Base-by-base conservation (phyloP, 2,329 filamentous ascomycete genomes). In the Chrysosporium queenslandicum region DNA sequence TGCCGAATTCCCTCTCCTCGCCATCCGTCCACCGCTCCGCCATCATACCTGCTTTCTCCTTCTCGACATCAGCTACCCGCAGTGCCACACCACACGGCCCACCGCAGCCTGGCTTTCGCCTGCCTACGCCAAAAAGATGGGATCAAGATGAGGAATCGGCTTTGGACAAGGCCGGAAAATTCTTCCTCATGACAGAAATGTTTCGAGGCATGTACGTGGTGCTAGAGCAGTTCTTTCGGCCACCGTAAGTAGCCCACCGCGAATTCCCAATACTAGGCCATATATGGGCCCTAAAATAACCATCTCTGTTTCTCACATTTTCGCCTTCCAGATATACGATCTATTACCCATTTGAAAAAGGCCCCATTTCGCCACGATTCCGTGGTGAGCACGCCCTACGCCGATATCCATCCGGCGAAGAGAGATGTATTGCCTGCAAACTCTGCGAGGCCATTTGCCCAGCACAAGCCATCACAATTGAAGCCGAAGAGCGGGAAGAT, bases 401-500 rank as follows among this genome's bases (percentile, higher is more conserved):
- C 71, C 83, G 92, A 66, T 98, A 98, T 72, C 92, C 92, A 27
- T 94, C 91, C 2, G 92, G 92, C 61, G 92, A 98, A 75, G 92
- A 98, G 77, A 86, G 92, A 63, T 98, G 92, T 78, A 98, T 98
- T 73, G 92, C 92, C 62, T 98, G 92, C 86, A 98, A 98, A 79
- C 83, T 98, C 55, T 98, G 92, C 75, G 92, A 98, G 76, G 92
- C 92, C 63, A 86, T 97, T 67, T 98, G 92, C 80, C 92, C 92
- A 39, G 92, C 92, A 53, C 87, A 95, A 74, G 92, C 92, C 66
- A 98, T 98, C 71, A 98, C 92, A 50, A 98, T 98, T 64, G 92
- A 98, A 76, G 92, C 92, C 53, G 92, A 98, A 72, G 92, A 98
- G 78, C 89, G 92, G 68, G 87, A 87, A 66, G 92, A 98, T 65